Base-by-base conservation (phyloP, 345 rosid species). In the Sonneratia caseolaris region DNA sequence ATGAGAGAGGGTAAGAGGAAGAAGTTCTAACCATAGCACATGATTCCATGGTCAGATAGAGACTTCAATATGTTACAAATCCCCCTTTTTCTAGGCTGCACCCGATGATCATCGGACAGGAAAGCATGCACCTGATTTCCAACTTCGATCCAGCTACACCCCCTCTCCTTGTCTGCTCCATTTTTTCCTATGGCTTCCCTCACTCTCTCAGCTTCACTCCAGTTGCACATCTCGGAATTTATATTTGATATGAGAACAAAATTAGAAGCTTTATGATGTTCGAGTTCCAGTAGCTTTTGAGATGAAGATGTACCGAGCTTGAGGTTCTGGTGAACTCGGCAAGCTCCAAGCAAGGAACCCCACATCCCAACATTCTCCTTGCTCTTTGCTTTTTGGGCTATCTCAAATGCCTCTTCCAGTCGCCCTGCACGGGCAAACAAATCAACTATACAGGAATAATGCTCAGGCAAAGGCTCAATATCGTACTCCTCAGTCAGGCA, bases 391-490 rank as follows among this genome's bases (percentile, higher is more conserved):
- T 68, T 55, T 22, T 40, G 32, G 27, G 70, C 70, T 15, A 76
- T 71, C 62, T 66, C 64, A 45, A 76, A 68, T 21, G 79, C 75
- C 53, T 76, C 79, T 45, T 59, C 65, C 51, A 72, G 16, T 69
- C 45, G 71, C 59, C 79, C 79, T 21, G 71, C 79, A 42, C 79
- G 75, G 5, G 71, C 74, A 71, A 71, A 82, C 71, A 76, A 71
- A 72, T 76, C 79, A 19, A 71, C 75, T 42, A 76, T 42, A 74
- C 79, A 76, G 22, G 75, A 57, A 18, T 71, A 76, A 71, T 76
- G 79, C 74, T 76, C 79, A 4, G 70, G 64, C 49, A 65, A 48
- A 19, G 73, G 73, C 27, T 75, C 48, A 14, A 75, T 32, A 42
- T 72, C 15, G 3, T 68, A 68, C 35, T 49, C 42, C 2, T 76